Conservation (phyloP, 2,329 filamentous ascomycete species). For the Ophiostoma quercus region DNA sequence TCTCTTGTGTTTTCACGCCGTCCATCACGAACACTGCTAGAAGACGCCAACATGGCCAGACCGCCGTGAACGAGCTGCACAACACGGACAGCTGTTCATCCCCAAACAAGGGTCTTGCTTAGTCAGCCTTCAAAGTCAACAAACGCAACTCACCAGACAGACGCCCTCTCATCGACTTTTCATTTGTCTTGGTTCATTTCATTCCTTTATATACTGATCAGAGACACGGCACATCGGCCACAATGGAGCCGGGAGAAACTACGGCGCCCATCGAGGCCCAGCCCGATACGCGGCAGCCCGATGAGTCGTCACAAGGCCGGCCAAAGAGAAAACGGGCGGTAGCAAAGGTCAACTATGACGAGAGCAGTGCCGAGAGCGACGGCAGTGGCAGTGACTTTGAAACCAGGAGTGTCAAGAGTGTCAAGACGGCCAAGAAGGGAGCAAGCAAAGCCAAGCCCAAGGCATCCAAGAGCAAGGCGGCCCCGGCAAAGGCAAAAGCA, state of each 20-base stretch:
- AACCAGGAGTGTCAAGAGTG: not conserved
- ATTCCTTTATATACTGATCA: not conserved
- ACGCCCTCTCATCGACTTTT: not conserved
- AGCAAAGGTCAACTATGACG: not conserved
- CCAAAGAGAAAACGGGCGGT: conserved; percentile 1
- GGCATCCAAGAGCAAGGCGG: not conserved
- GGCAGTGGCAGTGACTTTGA: not conserved
- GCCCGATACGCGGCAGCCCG: not conserved
- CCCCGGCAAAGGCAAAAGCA: not conserved
- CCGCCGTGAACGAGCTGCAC: not conserved
- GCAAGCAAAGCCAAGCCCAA: not conserved
- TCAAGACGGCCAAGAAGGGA: not conserved
- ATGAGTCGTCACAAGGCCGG: not conserved
- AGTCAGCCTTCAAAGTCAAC: not conserved
- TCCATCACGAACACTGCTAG: not conserved
- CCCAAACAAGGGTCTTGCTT: not conserved
- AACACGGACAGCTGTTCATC: not conserved
- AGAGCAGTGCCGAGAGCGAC: not conserved
- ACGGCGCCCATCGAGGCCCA: not conserved
- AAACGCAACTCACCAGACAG: not conserved
- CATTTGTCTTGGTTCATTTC: not conserved
- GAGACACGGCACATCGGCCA: not conserved
- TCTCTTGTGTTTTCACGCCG: not conserved
- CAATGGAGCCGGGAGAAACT: not conserved
- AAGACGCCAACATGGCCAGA: not conserved